These are phyloP conservation scores for Phytopythium cucurbitacearum DNA, from an alignment of 352 stramenopile genomes.

Conservation along the genomic window DNA sequence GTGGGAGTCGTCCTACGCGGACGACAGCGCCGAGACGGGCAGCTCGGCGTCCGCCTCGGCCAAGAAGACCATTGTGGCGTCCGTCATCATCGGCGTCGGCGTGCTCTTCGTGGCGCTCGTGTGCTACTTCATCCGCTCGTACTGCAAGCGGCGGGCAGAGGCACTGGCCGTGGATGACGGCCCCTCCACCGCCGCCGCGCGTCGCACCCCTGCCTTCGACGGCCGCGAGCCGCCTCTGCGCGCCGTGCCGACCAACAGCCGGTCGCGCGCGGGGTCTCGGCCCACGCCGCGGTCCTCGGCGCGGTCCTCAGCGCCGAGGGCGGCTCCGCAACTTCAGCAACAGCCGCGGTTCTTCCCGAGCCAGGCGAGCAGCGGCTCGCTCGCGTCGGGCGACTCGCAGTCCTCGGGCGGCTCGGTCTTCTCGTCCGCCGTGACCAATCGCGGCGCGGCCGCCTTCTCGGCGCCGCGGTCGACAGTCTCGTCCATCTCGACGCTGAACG, in stretches of 20 bases:
- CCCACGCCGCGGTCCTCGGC: neutral
- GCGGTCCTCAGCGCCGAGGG: constrained; percentile 1
- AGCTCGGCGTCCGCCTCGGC: neutral
- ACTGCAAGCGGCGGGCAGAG: constrained; percentile 3
- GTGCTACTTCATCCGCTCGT: neutral
- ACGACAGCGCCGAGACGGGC: neutral
- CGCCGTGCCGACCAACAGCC: neutral
- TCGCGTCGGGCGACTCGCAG: constrained; percentile 2
- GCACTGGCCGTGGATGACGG: neutral
- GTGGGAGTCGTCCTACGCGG: neutral
- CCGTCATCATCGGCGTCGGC: neutral
- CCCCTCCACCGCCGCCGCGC: neutral
- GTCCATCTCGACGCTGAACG: neutral
- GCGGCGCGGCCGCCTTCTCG: constrained; percentile 4
- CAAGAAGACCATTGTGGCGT: neutral
- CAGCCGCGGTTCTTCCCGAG: neutral
- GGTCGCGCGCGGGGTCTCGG: neutral
- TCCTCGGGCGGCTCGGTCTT: constrained; percentile 7
- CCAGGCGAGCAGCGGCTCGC: too few relatives aligned
- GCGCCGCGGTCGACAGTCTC: neutral
- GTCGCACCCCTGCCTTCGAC: neutral
- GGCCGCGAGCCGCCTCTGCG: neutral
- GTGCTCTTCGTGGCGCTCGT: neutral
- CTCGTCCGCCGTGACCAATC: constrained; percentile 3
- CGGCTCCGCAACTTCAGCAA: constrained; percentile 1